Conservation (phyloP, 2,329 filamentous ascomycete genomes). For the Leptographium lundbergii region DNA sequence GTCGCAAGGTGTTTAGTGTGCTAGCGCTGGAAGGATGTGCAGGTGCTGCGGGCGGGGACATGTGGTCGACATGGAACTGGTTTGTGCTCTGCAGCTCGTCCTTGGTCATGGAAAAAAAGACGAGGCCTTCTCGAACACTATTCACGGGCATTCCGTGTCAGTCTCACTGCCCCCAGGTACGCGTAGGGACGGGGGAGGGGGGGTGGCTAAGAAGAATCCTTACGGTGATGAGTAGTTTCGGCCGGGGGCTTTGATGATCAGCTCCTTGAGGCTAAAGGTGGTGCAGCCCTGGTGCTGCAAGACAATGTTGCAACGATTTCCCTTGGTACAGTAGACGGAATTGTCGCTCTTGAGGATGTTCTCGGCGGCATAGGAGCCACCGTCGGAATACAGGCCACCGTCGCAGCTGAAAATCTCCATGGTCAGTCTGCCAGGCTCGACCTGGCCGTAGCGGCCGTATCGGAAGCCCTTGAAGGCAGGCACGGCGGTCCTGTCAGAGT, state of each 20-base stretch:
- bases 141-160: too few species aligned
- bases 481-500: slow-evolving; percentile 39
- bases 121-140: slow-evolving; percentile 80
- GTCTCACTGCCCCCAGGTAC: too few species aligned
- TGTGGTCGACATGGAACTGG: slow-evolving; percentile 42
- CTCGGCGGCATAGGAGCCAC: slow-evolving; percentile 51
- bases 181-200: neutral
- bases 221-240: slow-evolving; percentile 78
- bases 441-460: slow-evolving; percentile 80
- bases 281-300: slow-evolving; percentile 69
- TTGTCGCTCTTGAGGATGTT: slow-evolving; percentile 75
- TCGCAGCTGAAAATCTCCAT: slow-evolving; percentile 90
- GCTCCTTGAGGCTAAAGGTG: slow-evolving; percentile 70
- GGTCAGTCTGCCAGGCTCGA: slow-evolving; percentile 65
- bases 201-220: slow-evolving; percentile 22
- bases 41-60: neutral
- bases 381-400: slow-evolving; percentile 58
- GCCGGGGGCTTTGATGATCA: slow-evolving; percentile 77
- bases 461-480: slow-evolving; percentile 46
- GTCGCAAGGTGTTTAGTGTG: neutral
- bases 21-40: neutral
- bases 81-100: slow-evolving; percentile 64
- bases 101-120: slow-evolving; percentile 79
- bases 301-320: slow-evolving; percentile 77
- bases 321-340: slow-evolving; percentile 82